These are phyloP conservation scores for Ramaria sp. DNA, from an alignment of 768 basidiomycete genomes.

Conservation along the genomic window DNA sequence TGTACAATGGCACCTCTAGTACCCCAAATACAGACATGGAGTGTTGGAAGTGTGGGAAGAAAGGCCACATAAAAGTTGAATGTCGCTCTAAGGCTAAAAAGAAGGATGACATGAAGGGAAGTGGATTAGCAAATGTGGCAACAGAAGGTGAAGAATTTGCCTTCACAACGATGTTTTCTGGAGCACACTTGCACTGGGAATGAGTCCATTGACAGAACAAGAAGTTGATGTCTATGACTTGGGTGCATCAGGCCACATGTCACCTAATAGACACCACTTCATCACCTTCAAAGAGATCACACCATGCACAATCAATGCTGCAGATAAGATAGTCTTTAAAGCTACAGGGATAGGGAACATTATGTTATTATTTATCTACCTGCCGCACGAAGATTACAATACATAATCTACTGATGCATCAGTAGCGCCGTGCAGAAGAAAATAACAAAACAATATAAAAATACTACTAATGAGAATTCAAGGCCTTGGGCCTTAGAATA, in stretches of 20 bases:
- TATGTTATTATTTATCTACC: no score
- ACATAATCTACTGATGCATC: no score
- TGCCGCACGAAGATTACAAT: no score
- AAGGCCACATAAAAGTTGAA: constrained; percentile 12
- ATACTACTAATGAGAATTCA: no score
- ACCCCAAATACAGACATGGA: not conserved
- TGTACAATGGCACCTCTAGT: not conserved
- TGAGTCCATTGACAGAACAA: not conserved
- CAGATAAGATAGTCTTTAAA: constrained; percentile 18
- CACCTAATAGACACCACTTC: constrained; percentile 21
- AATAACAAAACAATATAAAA: no score
- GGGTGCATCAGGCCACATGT: constrained; percentile 27
- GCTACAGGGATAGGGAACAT: constrained; percentile 22
- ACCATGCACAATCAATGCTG: constrained; percentile 18
- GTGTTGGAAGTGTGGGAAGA: constrained; percentile 14
- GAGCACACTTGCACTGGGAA: not conserved
- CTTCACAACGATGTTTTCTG: not conserved
- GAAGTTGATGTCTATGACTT: constrained; percentile 17
- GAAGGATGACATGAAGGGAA: not conserved
- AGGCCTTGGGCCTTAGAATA: no score
- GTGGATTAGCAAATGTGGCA: not conserved
- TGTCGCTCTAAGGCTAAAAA: constrained; percentile 14
- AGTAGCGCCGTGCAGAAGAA: no score
- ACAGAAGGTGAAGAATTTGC: not conserved
- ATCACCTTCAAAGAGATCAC: constrained; percentile 18